Evolutionary conservation across 345 rosid species (phyloP).

Genomic region (Lepidium africanum): DNA sequence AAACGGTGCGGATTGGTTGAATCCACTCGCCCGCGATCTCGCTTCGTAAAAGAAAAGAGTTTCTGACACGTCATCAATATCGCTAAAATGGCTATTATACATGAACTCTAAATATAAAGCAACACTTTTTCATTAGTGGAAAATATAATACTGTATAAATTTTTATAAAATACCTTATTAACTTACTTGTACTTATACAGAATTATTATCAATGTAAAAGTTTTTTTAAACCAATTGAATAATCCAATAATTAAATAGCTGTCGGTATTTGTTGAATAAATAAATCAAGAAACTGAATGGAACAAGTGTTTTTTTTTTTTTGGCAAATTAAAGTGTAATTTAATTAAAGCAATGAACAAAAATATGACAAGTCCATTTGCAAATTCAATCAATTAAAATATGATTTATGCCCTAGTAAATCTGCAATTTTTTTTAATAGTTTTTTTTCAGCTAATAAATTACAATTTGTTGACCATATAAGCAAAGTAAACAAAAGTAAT

Average conservation of each 20-base stretch:
- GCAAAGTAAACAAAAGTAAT: neutral
- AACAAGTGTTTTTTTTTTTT: conserved; percentile 5
- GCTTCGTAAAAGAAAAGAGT: conserved; percentile 6
- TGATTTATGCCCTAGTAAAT: no score
- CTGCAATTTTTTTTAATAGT: no score
- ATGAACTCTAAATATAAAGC: neutral
- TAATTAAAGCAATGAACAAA: neutral
- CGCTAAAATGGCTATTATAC: neutral
- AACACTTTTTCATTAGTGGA: neutral
- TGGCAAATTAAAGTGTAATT: neutral
- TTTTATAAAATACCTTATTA: neutral
- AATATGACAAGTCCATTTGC: neutral
- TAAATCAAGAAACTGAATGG: neutral
- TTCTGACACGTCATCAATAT: conserved; percentile 13
- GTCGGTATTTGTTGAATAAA: neutral
- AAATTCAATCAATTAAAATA: no score
- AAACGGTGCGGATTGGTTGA: conserved; percentile 14
- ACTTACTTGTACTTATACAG: neutral
- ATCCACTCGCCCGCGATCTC: conserved; percentile 29
- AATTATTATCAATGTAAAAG: no score
- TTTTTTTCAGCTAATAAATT: neutral
- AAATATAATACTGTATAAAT: neutral
- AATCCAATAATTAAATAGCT: neutral
- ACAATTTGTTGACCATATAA: neutral
- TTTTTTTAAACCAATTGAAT: neutral